Evolutionary conservation across 164 flowering plant species (phyloP), one percentile per base, ranked within the genome.

Genomic region (Warburgia ugandensis): DNA sequence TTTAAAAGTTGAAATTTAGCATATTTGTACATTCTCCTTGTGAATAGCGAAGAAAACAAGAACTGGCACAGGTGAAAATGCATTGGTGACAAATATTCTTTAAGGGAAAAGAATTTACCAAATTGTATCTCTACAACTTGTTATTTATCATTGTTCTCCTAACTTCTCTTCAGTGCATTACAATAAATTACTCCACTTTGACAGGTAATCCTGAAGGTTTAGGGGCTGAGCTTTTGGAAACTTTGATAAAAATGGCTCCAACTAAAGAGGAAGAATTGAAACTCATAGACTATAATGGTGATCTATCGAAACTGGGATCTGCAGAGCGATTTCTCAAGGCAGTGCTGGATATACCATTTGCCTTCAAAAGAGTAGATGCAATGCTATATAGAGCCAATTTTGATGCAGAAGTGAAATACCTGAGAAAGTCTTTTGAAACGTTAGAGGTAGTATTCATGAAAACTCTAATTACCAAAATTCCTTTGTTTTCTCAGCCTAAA

Each of bases 211-310:
- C 78, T 31, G 96, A 85, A 51, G 84, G 80, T 40, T 73, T 92
- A 53, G 95, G 95, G 29, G 68, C 80, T 33, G 97, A 92, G 67
- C 89, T 88, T 46, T 71, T 88, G 68, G 99, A 92, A 68, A 86
- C 86, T 39, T 61, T 92, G 66, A 89, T 86, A 37, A 92, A 86
- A 83, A 92, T 92, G 99, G 94, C 95, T 53, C 99, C 99, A 52
- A 94, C 97, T 31, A 86, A 84, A 65, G 97, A 94, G 67, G 99
- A 94, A 78, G 99, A 88, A 68, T 69, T 84, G 55, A 89, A 82
- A 68, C 89, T 94, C 38, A 71, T 73, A 68, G 83, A 79, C 50
- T 89, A 86, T 68, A 68, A 28, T 45, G 97, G 88, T 11, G 97
- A 89, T 48, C 48, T 41, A 35, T 76, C 96, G 26, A 86, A 79